Percentiles rank a stretch among this genome's conserved stretches.
Conservation (phyloP, 768 basidiomycete species). For the Amanita rimosa region DNA sequence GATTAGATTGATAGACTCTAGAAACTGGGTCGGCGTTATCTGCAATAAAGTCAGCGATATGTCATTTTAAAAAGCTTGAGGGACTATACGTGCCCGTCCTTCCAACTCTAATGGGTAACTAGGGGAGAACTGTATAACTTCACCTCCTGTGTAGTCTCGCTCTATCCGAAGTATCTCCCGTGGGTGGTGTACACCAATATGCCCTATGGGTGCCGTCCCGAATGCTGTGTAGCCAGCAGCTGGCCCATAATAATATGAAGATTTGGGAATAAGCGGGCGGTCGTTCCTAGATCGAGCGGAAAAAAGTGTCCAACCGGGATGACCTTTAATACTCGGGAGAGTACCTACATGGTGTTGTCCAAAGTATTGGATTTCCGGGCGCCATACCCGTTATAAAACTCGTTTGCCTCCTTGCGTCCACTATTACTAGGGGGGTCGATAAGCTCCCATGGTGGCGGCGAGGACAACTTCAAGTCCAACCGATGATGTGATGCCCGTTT, state of each 20-base stretch:
- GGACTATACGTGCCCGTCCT: conserved; percentile 58
- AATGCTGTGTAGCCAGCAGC: conserved; percentile 70
- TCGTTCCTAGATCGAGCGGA: conserved; percentile 14
- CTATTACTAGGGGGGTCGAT: conserved; percentile 36
- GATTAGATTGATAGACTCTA: conserved; percentile 82
- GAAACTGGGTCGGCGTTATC: conserved; percentile 87
- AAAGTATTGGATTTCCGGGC: conserved; percentile 32
- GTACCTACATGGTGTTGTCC: conserved; percentile 32
- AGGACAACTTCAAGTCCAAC: conserved; percentile 36
- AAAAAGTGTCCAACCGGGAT: conserved; percentile 1
- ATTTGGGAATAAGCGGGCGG: conserved; percentile 57
- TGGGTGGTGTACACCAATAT: conserved; percentile 82
- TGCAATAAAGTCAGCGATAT: conserved; percentile 18
- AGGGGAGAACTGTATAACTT: conserved; percentile 82
- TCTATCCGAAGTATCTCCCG: conserved; percentile 89
- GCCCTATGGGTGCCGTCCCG: conserved; percentile 71
- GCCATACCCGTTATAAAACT: conserved; percentile 31
- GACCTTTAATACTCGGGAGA: neutral
- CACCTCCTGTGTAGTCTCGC: conserved; percentile 85
- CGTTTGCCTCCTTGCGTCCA: conserved; percentile 20
- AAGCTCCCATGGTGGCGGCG: conserved; percentile 62
- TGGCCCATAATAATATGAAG: conserved; percentile 78
- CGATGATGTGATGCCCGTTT: conserved; percentile 33
- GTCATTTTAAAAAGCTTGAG: neutral
- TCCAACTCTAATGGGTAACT: conserved; percentile 90